phyloP scores from a whole-genome alignment of 2,329 filamentous ascomycete species.

The Biscogniauxia marginata region DNA sequence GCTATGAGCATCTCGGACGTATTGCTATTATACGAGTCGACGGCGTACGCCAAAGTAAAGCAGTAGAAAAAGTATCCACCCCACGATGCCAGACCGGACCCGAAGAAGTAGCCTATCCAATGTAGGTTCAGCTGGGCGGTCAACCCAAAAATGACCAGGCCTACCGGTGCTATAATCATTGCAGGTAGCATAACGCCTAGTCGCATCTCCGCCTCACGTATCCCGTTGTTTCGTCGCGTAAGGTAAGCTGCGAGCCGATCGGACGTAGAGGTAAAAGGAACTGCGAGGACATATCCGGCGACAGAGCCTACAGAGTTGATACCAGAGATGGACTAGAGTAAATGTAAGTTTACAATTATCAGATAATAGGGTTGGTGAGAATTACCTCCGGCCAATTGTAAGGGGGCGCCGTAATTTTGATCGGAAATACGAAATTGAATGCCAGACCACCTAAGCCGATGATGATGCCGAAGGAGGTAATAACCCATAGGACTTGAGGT shows the following conservation, averaged over 20 bases:
- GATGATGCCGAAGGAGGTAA: slow-evolving; percentile 44
- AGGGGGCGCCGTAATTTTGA: slow-evolving; percentile 41
- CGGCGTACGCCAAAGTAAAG: slow-evolving; percentile 59
- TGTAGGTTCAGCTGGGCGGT: slow-evolving; percentile 39
- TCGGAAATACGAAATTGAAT: slow-evolving; percentile 46
- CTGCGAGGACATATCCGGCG: slow-evolving; percentile 39
- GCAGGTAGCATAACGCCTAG: slow-evolving; percentile 36
- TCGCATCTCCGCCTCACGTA: slow-evolving; percentile 44
- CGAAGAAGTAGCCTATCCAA: slow-evolving; percentile 48
- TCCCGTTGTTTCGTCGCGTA: slow-evolving; percentile 38
- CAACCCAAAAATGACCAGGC: slow-evolving; percentile 39
- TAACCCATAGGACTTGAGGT: slow-evolving; percentile 46
- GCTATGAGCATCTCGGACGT: slow-evolving; percentile 63
- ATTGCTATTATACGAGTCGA: slow-evolving; percentile 58
- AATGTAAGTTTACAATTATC: slow-evolving; percentile 9
- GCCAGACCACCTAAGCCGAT: slow-evolving; percentile 45
- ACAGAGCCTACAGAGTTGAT: slow-evolving; percentile 33
- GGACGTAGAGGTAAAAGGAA: slow-evolving; percentile 35
- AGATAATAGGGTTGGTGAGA: too few relatives aligned
- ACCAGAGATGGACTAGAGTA: slow-evolving; percentile 27
- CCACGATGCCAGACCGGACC: slow-evolving; percentile 48
- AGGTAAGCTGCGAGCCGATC: slow-evolving; percentile 40
- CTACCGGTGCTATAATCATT: slow-evolving; percentile 34
- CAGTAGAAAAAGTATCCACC: slow-evolving; percentile 55
- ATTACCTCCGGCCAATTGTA: slow-evolving; percentile 43